Evolutionary conservation across 2,329 filamentous ascomycete genomes (phyloP), one percentile per base, ranked within the genome.

Genomic region (Hymenoscyphus scutula): DNA sequence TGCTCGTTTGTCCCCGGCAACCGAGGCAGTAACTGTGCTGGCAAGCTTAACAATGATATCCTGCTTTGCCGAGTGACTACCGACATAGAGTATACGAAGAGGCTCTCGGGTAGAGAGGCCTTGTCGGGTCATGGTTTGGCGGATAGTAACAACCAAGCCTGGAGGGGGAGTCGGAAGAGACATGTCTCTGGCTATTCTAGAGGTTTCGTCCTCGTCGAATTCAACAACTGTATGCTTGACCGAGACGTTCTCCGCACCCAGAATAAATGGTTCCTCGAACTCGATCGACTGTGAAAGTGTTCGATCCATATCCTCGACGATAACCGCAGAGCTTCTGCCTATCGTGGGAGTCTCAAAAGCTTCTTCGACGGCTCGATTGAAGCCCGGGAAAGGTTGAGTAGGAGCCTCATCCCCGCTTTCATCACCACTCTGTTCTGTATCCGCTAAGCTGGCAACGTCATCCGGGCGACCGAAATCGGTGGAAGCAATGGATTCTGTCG

Each of bases 61-160:
- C 63, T 75, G 73, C 66, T 76, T 76, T 5, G 74, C 74, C 1
- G 73, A 74, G 27, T 77, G 73, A 59, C 76, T 77, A 23, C 81
- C 81, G 30, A 81, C 73, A 62, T 82, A 83, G n/a, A 83, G 71
- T 19, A 83, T 75, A 13, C 79, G 76, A 59, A 83, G 75, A 19
- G 80, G 79, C 64, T 80, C 79, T 38, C 74, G 72, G 13, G 77
- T 80, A 5, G 76, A 76, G 17, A 83, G 74, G 56, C 76, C 78
- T 61, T 76, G 72, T 59, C 76, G 77, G 19, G 78, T 78, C 79
- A 83, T 81, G 41, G 78, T 81, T 67, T 82, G 80, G 54, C 79
- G 76, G 60, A 82, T 76, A 6, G 79, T 77, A 25, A 77, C 76
- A 30, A 75, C 72, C 25, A 82, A 66, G 29, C 74, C 75, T 48